Evolutionary conservation across 2,329 filamentous ascomycete species (phyloP).

Genomic region (Xylariaceae sp.): DNA sequence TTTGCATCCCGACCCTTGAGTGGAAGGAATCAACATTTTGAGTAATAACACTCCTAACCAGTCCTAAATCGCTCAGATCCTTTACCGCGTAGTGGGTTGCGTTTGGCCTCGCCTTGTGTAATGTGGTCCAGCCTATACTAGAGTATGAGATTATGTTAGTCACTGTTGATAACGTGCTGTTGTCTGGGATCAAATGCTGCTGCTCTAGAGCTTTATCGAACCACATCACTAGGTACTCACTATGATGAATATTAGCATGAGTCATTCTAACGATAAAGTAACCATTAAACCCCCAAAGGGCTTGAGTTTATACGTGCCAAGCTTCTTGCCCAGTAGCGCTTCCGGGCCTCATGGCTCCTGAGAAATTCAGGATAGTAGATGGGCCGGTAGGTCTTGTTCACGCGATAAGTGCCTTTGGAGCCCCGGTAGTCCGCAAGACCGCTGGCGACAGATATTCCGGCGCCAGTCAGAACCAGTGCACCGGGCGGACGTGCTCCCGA

Average conservation of each 20-base stretch:
- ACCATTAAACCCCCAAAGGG: too few species aligned
- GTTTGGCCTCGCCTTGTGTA: constrained; percentile 78
- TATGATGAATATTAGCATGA: too few species aligned
- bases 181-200: too few species aligned
- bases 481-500: constrained; percentile 44
- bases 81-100: constrained; percentile 72
- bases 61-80: constrained; percentile 66
- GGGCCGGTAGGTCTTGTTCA: constrained; percentile 85
- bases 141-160: too few species aligned
- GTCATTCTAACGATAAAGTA: too few species aligned
- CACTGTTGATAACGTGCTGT: too few species aligned
- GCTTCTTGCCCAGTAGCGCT: constrained; percentile 92
- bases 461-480: constrained; percentile 61
- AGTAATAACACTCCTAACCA: constrained; percentile 76
- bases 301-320: constrained; percentile 43
- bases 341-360: constrained; percentile 73
- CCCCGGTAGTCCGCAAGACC: constrained; percentile 92
- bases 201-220: too few species aligned
- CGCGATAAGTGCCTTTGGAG: constrained; percentile 81
- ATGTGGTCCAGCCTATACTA: constrained; percentile 74
- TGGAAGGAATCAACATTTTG: constrained; percentile 99
- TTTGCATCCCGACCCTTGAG: constrained; percentile 65
- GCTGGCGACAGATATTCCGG: constrained; percentile 88
- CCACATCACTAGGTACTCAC: too few species aligned
- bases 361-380: constrained; percentile 93